Base-by-base conservation (phyloP, 306 rosid species). In the Carpinus viminea region DNA sequence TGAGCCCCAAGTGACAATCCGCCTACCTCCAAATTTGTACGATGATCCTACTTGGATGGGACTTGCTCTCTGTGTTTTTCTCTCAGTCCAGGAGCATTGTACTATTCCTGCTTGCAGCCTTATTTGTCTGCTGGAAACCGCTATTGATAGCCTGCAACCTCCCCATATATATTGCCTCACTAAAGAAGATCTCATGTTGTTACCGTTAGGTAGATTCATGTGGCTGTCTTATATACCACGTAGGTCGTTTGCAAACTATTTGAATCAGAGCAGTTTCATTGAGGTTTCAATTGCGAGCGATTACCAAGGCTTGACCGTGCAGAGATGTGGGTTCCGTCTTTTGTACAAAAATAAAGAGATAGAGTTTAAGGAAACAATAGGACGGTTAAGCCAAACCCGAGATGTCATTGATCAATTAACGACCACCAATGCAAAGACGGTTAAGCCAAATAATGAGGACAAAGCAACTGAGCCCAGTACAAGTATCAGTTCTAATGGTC, bases 171-270 rank as follows among this genome's bases (percentile, higher is more conserved):
- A 75, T 64, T 2, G 50, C 21, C 66, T 74, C 57, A 65, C 20
- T 4, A 70, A 76, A 2, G 52, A 75, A 16, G 76, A 28, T 55
- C 66, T 56, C 31, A n/a, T 28, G 73, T 54, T 74, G 87, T 51
- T 57, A n/a, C 21, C 66, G 17, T 10, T 10, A 16, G 64, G 75
- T 36, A 78, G 79, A 43, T 76, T 79, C 64, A 43, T 75, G n/a
- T 83, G 86, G 83, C 12, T 83, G 2, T 83, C 79, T 10, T 83
- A 70, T 47, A 75, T 52, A 53, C 87, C 87, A 17, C 64, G 68
- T 24, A 5, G 45, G 4, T 53, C 5, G 64, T 82, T 61, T 64
- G 18, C 52, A 17, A 9, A 72, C 18, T 60, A 13, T 15, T 15
- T 78, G 43, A 54, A 75, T 36, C 76, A 78, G 0, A 1, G 21